Percentiles rank a stretch among this genome's conserved stretches.
Conservation (phyloP, 1,139 yeast genomes). For the Hanseniaspora uvarum region DNA sequence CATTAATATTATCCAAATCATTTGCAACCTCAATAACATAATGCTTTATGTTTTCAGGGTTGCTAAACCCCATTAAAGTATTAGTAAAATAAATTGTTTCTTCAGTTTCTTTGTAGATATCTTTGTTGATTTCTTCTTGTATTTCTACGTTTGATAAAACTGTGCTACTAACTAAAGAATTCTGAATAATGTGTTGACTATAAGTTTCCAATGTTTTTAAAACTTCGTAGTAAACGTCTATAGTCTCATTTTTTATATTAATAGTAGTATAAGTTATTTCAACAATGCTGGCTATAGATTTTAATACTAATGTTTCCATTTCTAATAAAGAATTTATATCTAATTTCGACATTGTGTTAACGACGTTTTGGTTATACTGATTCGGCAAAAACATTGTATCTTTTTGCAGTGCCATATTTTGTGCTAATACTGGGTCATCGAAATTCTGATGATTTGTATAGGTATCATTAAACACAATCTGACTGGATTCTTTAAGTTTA, state of each 20-base stretch:
- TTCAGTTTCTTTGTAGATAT: neutral
- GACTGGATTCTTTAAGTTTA: neutral
- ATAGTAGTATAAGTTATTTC: neutral
- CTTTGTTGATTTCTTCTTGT: neutral
- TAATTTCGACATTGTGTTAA: constrained; percentile 11
- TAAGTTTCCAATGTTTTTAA: neutral
- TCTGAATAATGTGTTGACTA: neutral
- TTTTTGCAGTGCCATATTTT: constrained; percentile 13
- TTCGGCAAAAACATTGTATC: constrained; percentile 5
- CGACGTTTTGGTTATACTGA: constrained; percentile 1
- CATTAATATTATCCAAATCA: neutral
- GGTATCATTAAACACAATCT: neutral
- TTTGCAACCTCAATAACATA: neutral
- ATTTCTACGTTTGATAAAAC: neutral
- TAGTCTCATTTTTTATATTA: neutral
- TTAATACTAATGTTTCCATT: neutral
- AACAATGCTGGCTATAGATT: neutral
- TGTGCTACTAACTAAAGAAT: neutral
- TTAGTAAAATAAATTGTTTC: neutral
- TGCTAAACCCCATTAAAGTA: neutral
- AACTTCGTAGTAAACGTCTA: neutral
- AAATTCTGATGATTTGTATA: neutral
- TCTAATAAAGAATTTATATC: constrained; percentile 5
- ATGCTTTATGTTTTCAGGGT: neutral
- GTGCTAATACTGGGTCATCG: constrained; percentile 8